A percentile compares a stretch with the other conserved stretches of the same genome.
phyloP scores from a whole-genome alignment of 2,329 filamentous ascomycete genomes.

The Cytospora piceae region DNA sequence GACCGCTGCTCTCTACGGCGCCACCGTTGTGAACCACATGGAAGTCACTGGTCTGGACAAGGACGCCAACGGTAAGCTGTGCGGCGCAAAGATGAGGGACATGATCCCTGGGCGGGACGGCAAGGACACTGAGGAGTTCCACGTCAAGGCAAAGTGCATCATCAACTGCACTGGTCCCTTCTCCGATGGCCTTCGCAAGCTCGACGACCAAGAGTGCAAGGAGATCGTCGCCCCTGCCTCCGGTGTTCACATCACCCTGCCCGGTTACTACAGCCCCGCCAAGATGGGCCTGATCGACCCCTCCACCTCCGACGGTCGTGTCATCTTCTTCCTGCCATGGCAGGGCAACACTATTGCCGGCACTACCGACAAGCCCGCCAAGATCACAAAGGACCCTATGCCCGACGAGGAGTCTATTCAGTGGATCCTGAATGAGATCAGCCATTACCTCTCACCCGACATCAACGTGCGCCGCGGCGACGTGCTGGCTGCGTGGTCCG shows the following conservation, averaged over 20 bases:
- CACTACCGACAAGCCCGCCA: conserved; percentile 76
- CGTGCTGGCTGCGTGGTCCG: conserved; percentile 79
- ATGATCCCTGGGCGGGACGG: conserved; percentile 61
- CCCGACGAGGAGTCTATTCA: conserved; percentile 78
- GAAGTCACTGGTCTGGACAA: conserved; percentile 77
- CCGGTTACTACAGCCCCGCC: conserved; percentile 76
- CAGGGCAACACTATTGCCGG: conserved; percentile 85
- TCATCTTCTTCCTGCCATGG: conserved; percentile 88
- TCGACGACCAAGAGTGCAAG: conserved; percentile 71
- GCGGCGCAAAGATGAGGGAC: conserved; percentile 70
- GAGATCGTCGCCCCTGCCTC: conserved; percentile 81
- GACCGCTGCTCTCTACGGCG: conserved; percentile 79
- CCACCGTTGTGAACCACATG: conserved; percentile 79
- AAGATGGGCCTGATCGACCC: conserved; percentile 85
- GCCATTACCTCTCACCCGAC: conserved; percentile 75
- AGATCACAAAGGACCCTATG: conserved; percentile 69
- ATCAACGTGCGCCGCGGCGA: conserved; percentile 75
- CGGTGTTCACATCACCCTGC: conserved; percentile 81
- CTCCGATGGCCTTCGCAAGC: conserved; percentile 76
- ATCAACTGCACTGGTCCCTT: conserved; percentile 87
- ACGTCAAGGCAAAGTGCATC: conserved; percentile 76
- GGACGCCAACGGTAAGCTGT: conserved; percentile 69
- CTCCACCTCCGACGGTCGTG: conserved; percentile 79
- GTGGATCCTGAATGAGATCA: conserved; percentile 80
- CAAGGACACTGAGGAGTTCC: conserved; percentile 60